A percentile compares a stretch with the other conserved stretches of the same genome.
phyloP scores from a whole-genome alignment of 768 basidiomycete genomes.

The Boletus huronensis region DNA sequence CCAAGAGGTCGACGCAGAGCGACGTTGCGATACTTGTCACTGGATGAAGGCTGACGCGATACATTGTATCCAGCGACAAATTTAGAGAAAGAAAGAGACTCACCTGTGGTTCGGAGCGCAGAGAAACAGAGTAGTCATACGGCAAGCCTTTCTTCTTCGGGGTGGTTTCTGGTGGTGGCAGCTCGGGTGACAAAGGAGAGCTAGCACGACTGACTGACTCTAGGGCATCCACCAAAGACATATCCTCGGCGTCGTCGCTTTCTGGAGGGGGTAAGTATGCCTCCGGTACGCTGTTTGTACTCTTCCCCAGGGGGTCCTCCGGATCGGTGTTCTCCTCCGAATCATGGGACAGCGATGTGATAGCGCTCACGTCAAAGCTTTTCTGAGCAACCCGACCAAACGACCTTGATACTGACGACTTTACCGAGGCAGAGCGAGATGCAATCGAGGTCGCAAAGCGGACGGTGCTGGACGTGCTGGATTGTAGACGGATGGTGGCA shows the following conservation, averaged over 20 bases:
- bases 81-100: slow-evolving; percentile 11
- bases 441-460: slow-evolving; percentile 54
- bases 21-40: slow-evolving; percentile 62
- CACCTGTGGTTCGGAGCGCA: slow-evolving; percentile 62
- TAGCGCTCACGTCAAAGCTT: slow-evolving; percentile 60
- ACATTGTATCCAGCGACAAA: not conserved
- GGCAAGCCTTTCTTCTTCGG: slow-evolving; percentile 48
- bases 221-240: slow-evolving; percentile 56
- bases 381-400: slow-evolving; percentile 35
- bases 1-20: slow-evolving; percentile 49
- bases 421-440: slow-evolving; percentile 37
- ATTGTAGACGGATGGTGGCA: slow-evolving; percentile 47
- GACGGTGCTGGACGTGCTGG: slow-evolving; percentile 47
- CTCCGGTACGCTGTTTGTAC: slow-evolving; percentile 52
- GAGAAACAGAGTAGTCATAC: slow-evolving; percentile 54
- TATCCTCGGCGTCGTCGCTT: slow-evolving; percentile 39
- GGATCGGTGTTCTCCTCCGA: slow-evolving; percentile 35
- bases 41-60: slow-evolving; percentile 53
- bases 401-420: slow-evolving; percentile 35
- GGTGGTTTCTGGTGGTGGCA: slow-evolving; percentile 35
- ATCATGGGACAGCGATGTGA: slow-evolving; percentile 48
- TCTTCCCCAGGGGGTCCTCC: slow-evolving; percentile 38
- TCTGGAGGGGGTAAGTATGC: slow-evolving; percentile 50
- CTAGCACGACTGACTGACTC: slow-evolving; percentile 53
- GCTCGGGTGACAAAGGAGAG: slow-evolving; percentile 43